Percentiles rank a stretch among this genome's conserved stretches.
Evolutionary conservation across 2,329 filamentous ascomycete genomes (phyloP).

Genomic region (Bertia moriformis): DNA sequence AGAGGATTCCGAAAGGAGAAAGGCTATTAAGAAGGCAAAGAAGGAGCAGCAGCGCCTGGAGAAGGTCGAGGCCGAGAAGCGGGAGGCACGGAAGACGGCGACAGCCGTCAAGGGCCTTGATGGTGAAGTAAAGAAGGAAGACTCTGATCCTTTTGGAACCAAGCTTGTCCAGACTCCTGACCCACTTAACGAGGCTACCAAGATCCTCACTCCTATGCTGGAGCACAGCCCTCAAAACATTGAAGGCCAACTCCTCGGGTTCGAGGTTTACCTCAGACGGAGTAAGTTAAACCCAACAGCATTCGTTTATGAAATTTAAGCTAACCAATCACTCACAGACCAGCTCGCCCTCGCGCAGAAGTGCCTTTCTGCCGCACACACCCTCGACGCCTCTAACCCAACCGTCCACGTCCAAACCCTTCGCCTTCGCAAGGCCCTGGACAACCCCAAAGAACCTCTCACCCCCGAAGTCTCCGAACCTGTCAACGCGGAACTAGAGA

Average conservation of each 20-base stretch:
- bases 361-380: slow-evolving; percentile 62
- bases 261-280: slow-evolving; percentile 75
- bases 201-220: slow-evolving; percentile 68
- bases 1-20: slow-evolving; percentile 61
- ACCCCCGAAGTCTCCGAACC: slow-evolving; percentile 52
- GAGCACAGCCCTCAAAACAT: slow-evolving; percentile 70
- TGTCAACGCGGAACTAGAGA: slow-evolving; percentile 50
- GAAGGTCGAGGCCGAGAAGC: slow-evolving; percentile 43
- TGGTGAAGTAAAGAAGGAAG: slow-evolving; percentile 66
- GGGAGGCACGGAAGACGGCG: slow-evolving; percentile 68
- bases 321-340: slow-evolving; percentile 29
- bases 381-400: slow-evolving; percentile 54
- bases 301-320: background rate
- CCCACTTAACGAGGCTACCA: slow-evolving; percentile 73
- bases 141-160: slow-evolving; percentile 72
- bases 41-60: slow-evolving; percentile 42
- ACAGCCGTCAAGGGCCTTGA: slow-evolving; percentile 42
- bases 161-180: slow-evolving; percentile 69
- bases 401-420: slow-evolving; percentile 63
- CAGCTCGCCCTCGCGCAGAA: slow-evolving; percentile 80
- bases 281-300: slow-evolving; percentile 37
- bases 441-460: slow-evolving; percentile 41
- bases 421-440: slow-evolving; percentile 51
- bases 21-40: slow-evolving; percentile 78
- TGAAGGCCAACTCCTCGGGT: slow-evolving; percentile 70